phyloP scores from a whole-genome alignment of 345 rosid species.

The Euphorbia lathyris region DNA sequence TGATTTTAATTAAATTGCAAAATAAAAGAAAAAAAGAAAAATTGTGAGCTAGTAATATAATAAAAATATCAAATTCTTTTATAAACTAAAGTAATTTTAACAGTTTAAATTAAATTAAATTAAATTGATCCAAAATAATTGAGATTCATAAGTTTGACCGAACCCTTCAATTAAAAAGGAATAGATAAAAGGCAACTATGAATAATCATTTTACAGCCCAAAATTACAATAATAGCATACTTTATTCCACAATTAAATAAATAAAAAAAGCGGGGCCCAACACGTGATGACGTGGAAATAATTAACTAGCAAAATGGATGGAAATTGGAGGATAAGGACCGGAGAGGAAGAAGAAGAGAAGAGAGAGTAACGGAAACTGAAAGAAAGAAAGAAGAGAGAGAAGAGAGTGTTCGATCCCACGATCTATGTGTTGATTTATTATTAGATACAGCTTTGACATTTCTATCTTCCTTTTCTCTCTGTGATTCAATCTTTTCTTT shows the following conservation, averaged over 20 bases:
- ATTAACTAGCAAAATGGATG: conserved; percentile 40
- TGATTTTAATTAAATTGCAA: no score
- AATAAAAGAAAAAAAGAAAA: no score
- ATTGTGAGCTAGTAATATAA: no score
- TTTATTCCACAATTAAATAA: background rate
- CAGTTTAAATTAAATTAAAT: no score
- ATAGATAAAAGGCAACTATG: background rate
- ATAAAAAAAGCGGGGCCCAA: conserved; percentile 25
- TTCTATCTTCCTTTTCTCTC: background rate
- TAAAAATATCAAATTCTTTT: no score
- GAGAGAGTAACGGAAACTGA: conserved; percentile 35
- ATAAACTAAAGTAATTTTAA: no score
- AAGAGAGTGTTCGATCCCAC: background rate
- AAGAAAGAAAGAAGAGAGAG: conserved; percentile 1
- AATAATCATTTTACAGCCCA: background rate
- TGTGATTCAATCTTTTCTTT: background rate
- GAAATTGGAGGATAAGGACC: conserved; percentile 59
- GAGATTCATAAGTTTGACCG: background rate
- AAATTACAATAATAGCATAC: conserved; percentile 1
- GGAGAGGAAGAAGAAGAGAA: no score
- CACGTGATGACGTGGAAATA: conserved; percentile 48
- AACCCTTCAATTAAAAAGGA: background rate
- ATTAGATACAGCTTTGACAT: background rate
- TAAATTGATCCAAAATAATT: no score
- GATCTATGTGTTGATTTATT: background rate